Percentiles rank a stretch among this genome's conserved stretches.
These are phyloP conservation scores for Mycena sp. DNA, from an alignment of 1,284 basidiomycete species.

Conservation along the genomic window DNA sequence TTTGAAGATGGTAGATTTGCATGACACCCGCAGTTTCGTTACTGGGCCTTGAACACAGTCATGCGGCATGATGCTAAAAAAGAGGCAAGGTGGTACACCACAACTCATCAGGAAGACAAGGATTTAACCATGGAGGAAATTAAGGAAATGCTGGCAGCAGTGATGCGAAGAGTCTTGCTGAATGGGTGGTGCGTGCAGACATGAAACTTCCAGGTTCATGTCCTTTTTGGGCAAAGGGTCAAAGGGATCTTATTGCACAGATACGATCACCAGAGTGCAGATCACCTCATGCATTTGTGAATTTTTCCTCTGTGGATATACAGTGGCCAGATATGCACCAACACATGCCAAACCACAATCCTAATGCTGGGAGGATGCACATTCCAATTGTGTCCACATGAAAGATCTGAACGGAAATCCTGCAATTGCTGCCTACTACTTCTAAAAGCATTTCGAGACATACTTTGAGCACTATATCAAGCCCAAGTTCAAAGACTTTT, in stretches of 20 bases:
- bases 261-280: slow-evolving; percentile 16
- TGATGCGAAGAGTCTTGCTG: slow-evolving; percentile 16
- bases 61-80: slow-evolving; percentile 16
- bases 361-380: slow-evolving; percentile 11
- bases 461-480: slow-evolving; percentile 20
- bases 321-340: slow-evolving; percentile 32
- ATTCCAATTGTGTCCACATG: slow-evolving; percentile 9
- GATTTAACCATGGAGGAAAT: slow-evolving; percentile 7
- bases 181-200: slow-evolving; percentile 12
- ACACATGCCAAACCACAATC: slow-evolving; percentile 22
- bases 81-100: slow-evolving; percentile 5
- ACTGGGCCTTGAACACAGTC: slow-evolving; percentile 22
- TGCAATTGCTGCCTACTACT: slow-evolving; percentile 21
- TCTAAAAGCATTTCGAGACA: slow-evolving; percentile 19
- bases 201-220: slow-evolving; percentile 6
- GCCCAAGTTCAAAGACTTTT: slow-evolving; percentile 27
- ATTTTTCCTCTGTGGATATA: slow-evolving; percentile 20
- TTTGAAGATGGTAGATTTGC: slow-evolving; percentile 25
- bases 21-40: slow-evolving; percentile 19
- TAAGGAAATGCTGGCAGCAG: slow-evolving; percentile 1
- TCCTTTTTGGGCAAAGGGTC: slow-evolving; percentile 17
- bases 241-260: slow-evolving; percentile 8
- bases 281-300: slow-evolving; percentile 14
- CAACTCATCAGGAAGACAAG: slow-evolving; percentile 7
- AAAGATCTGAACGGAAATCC: slow-evolving; percentile 25